Evolutionary conservation across 2,329 filamentous ascomycete species (phyloP), one percentile per base, ranked within the genome.

Genomic region (Talaromyces rugulosus): DNA sequence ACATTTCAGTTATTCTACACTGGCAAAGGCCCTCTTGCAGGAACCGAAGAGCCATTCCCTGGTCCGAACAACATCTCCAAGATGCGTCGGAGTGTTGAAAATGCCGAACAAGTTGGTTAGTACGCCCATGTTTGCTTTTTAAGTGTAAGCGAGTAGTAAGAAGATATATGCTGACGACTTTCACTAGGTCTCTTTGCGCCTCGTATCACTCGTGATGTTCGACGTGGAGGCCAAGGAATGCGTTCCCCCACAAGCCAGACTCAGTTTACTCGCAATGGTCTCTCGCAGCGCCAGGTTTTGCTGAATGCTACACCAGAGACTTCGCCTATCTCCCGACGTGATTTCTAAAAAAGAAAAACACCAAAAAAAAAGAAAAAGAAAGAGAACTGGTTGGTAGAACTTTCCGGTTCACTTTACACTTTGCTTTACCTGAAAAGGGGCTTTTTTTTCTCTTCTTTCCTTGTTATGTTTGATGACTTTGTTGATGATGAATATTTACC

Each of bases 71-170:
- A 96, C 70, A 84, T 87, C 60, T 90, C 89, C 0, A 96, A 96
- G 79, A 89, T 95, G 82, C 89, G 92, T 77, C 85, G 92, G 63
- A 95, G 90, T 67, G 89, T 90, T 63, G 90, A 96, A 72, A 96
- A 95, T 72, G 92, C 92, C 1, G 89, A 92, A 72, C 88, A 91
- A 70, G 87, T 94, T 67, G 92, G 92, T 87, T 73, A 74, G 88
- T 3, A 42, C 7, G n/a, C 1, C 31, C 18, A 31, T 1, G 23
- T 23, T 23, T 23, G 2, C 23, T 23, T 23, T 23, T 23, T 23
- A 2, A 23, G 23, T 23, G 23, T 23, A 23, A 30, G 31, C 2
- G 12, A 28, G 4, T 16, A 16, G n/a, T 27, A 18, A 51, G 23
- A 16, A 33, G 57, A 60, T 36, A 68, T 11, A 2, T 56, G 44